These are phyloP conservation scores for Melanogaster broomeanus DNA, from an alignment of 768 basidiomycete species.

Conservation along the genomic window DNA sequence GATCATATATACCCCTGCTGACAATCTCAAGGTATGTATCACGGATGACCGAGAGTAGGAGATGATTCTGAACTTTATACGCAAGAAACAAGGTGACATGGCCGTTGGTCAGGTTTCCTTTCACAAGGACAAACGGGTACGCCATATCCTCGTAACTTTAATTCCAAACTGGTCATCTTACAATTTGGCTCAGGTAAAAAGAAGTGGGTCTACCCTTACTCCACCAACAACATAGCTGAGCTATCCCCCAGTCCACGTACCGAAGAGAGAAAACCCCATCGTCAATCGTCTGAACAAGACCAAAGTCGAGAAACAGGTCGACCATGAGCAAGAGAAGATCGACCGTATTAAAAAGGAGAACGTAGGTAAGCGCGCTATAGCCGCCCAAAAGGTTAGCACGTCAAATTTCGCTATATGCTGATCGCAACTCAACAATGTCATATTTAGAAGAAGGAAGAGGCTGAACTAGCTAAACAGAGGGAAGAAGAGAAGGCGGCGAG, in stretches of 20 bases:
- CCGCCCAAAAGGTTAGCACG: constrained; percentile 61
- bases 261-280: constrained; percentile 81
- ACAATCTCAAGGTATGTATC: constrained; percentile 80
- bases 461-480: constrained; percentile 69
- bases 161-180: neutral
- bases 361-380: constrained; percentile 58
- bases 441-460: constrained; percentile 73
- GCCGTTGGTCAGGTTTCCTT: constrained; percentile 96
- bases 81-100: constrained; percentile 96
- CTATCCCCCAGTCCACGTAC: constrained; percentile 60
- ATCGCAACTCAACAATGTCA: neutral
- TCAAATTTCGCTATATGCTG: neutral
- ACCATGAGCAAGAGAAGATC: constrained; percentile 87
- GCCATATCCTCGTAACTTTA: constrained; percentile 7
- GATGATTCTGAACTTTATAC: neutral
- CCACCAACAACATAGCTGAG: neutral
- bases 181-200: constrained; percentile 62
- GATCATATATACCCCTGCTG: constrained; percentile 91
- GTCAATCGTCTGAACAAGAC: constrained; percentile 96
- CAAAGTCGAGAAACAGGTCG: constrained; percentile 78
- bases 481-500: constrained; percentile 86
- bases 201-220: constrained; percentile 46
- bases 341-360: constrained; percentile 82
- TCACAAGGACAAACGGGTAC: constrained; percentile 83
- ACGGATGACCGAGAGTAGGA: neutral